These are phyloP conservation scores for Diaporthe capsici DNA, from an alignment of 2,329 filamentous ascomycete genomes.

Conservation along the genomic window DNA sequence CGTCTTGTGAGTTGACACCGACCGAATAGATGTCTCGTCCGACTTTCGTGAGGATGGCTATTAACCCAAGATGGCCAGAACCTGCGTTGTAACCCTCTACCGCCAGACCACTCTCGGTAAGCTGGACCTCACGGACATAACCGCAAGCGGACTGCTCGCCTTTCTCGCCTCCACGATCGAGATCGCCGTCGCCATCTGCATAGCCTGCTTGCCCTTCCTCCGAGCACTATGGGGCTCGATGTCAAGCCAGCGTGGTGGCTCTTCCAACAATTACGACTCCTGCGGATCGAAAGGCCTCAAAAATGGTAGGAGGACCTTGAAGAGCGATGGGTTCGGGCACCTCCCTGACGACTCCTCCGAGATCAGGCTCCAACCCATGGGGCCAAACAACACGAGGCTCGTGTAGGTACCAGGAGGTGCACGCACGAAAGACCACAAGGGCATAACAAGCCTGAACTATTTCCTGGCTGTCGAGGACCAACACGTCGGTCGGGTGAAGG, in stretches of 20 bases:
- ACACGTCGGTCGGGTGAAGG: neutral
- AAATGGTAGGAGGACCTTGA: neutral
- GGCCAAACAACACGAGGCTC: neutral
- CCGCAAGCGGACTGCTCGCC: conserved; percentile 36
- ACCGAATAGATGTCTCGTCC: neutral
- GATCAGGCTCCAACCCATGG: neutral
- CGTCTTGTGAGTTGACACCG: conserved; percentile 1
- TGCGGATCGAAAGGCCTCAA: neutral
- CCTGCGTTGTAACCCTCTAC: conserved; percentile 17
- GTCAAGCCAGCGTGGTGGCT: neutral
- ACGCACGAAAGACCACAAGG: neutral
- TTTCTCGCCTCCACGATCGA: conserved; percentile 42
- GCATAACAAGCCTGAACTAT: no score
- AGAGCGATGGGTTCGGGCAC: conserved; percentile 14
- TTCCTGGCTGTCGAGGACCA: neutral
- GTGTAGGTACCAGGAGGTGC: neutral
- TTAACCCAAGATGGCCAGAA: neutral
- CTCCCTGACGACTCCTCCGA: conserved; percentile 18
- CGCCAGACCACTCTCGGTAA: neutral
- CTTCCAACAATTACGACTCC: neutral
- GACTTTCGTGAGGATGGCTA: neutral
- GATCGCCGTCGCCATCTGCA: conserved; percentile 40
- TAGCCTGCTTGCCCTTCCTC: conserved; percentile 17
- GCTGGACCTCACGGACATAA: conserved; percentile 3
- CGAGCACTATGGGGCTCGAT: neutral